Evolutionary conservation across 352 stramenopile genomes (phyloP), one percentile per base, ranked within the genome.

Genomic region (Phytophthora sp.): DNA sequence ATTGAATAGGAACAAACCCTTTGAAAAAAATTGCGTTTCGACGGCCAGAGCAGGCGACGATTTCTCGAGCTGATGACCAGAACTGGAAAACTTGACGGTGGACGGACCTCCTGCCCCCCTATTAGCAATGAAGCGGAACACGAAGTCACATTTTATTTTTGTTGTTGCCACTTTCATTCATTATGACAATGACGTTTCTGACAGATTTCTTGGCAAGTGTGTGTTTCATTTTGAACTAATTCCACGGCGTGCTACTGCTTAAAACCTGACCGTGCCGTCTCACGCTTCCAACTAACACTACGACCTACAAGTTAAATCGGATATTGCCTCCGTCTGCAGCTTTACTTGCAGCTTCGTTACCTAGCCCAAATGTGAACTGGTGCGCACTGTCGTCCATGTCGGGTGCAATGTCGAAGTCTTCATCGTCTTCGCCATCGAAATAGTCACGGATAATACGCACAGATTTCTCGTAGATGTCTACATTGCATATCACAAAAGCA

Each of bases 391-490:
- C 71, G 54, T 90, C 84, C 51, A 84, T 82, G 13, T 77, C 71
- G 12, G 86, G 83, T 26, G 73, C 65, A n/a, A 79, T 55, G n/a
- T 86, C 73, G 24, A 80, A 82, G 70, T 98, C 97, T 60, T 98
- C 97, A 24, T 99, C 98, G 47, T 99, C 96, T 56, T 99, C 97
- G 16, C 97, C 95, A 33, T 96, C 96, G 77, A 99, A 99, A 83
- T 99, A 99, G 24, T 96, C 97, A 68, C 97, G 94, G 24, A 99
- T 84, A 59, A 99, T 98, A 60, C 91, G 90, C 50, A 98, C 78
- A 36, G 93, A 95, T 70, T 98, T 98, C 27, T 97, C 74, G 69
- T 98, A 98, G 26, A 98, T 89, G 24, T 89, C 87, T 95, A 62
- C 39, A 46, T 41, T 7, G 7, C 18, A 31, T 27, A 13, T 2